Evolutionary conservation across 306 rosid genomes (phyloP).

Genomic region (Herpetospermum pedunculosum): DNA sequence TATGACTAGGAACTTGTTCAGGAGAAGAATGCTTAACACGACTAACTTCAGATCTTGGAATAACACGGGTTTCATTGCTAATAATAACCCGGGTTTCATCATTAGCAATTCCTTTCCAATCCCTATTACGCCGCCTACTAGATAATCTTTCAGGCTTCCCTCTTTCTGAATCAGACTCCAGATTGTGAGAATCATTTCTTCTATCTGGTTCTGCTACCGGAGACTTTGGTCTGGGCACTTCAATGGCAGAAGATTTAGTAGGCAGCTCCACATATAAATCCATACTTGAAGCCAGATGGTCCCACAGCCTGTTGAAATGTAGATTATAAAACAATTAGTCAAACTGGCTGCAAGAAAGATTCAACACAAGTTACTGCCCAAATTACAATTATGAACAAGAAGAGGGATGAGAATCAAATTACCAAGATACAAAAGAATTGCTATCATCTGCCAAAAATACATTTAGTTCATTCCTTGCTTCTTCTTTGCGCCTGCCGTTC

Average conservation of each 20-base stretch:
- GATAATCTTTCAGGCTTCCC: constrained; percentile 3
- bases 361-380: neutral
- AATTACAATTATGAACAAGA: neutral
- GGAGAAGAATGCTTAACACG: constrained; percentile 36
- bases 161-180: constrained; percentile 42
- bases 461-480: constrained; percentile 64
- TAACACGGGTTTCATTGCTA: constrained; percentile 55
- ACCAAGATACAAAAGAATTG: constrained; percentile 87
- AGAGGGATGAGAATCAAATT: constrained; percentile 20
- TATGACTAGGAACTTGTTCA: constrained; percentile 31
- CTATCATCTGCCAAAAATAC: constrained; percentile 86
- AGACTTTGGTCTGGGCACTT: constrained; percentile 32
- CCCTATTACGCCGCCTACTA: constrained; percentile 15
- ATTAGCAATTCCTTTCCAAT: constrained; percentile 67
- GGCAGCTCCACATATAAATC: constrained; percentile 39
- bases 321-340: neutral
- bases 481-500: constrained; percentile 83
- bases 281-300: constrained; percentile 58
- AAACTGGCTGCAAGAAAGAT: neutral
- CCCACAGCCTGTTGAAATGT: constrained; percentile 74
- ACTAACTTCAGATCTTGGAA: constrained; percentile 41
- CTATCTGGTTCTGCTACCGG: constrained; percentile 27
- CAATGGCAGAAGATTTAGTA: constrained; percentile 29
- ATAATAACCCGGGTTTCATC: constrained; percentile 54
- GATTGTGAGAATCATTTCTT: constrained; percentile 23